A percentile compares a stretch with the other conserved stretches of the same genome.
phyloP scores from a whole-genome alignment of 2,329 filamentous ascomycete species.

The Alternaria arborescens region DNA sequence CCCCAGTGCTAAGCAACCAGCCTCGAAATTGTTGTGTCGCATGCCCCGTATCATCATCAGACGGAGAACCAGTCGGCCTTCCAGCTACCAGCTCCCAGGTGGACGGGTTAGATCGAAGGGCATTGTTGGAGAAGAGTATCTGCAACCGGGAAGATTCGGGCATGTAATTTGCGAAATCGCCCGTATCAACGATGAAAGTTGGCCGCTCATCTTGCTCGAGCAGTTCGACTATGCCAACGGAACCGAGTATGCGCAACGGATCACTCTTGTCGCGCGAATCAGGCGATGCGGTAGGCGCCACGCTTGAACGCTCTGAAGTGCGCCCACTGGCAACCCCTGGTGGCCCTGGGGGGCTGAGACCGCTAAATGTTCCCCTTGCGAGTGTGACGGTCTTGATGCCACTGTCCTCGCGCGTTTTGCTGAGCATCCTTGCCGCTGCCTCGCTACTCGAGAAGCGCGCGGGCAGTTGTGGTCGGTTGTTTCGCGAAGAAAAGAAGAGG shows the following conservation, averaged over 20 bases:
- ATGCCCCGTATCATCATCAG: slow-evolving; percentile 50
- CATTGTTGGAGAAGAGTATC: slow-evolving; percentile 73
- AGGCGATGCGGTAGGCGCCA: slow-evolving; percentile 60
- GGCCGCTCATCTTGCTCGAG: slow-evolving; percentile 80
- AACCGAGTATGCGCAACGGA: slow-evolving; percentile 66
- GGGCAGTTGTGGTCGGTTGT: slow-evolving; percentile 56
- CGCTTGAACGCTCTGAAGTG: slow-evolving; percentile 62
- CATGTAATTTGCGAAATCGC: slow-evolving; percentile 64
- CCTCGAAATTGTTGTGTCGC: slow-evolving; percentile 66
- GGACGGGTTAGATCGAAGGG: slow-evolving; percentile 66
- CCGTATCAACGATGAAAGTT: slow-evolving; percentile 77
- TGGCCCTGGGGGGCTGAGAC: slow-evolving; percentile 46
- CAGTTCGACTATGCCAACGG: slow-evolving; percentile 74
- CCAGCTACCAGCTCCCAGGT: slow-evolving; percentile 66
- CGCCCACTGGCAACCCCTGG: slow-evolving; percentile 64
- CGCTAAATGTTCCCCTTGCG: slow-evolving; percentile 56
- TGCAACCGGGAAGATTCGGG: slow-evolving; percentile 60
- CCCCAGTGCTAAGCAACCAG: slow-evolving; percentile 70
- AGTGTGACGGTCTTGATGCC: slow-evolving; percentile 62
- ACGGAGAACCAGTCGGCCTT: slow-evolving; percentile 40
- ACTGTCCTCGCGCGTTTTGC: slow-evolving; percentile 60
- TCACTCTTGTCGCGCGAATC: slow-evolving; percentile 60
- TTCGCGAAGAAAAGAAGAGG: slow-evolving; percentile 61
- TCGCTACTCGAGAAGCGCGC: slow-evolving; percentile 65
- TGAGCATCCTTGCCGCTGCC: slow-evolving; percentile 67